These are phyloP conservation scores for Haplosporangium sp. DNA, from an alignment of 371 early-diverging fungal species.

Conservation along the genomic window DNA sequence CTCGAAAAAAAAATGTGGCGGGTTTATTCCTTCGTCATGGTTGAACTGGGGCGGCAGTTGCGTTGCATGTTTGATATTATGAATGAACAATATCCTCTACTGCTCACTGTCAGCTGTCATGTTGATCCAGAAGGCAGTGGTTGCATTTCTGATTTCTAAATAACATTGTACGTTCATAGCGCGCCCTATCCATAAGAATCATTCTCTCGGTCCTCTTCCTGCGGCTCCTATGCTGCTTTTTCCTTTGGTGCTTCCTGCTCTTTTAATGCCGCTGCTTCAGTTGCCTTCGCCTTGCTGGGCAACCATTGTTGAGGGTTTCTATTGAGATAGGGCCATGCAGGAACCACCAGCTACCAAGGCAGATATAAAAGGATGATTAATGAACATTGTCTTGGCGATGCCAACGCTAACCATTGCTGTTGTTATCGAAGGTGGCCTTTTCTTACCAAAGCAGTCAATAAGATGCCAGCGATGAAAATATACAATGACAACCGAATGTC, in stretches of 20 bases:
- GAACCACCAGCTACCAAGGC: constrained; percentile 32
- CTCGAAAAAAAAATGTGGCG: neutral
- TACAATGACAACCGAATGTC: constrained; percentile 40
- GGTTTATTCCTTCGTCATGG: too few species aligned
- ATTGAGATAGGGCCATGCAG: constrained; percentile 50
- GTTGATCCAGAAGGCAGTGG: too few species aligned
- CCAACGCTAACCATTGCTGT: too few species aligned
- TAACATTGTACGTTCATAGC: too few species aligned
- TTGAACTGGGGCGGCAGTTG: too few species aligned
- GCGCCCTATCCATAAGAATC: neutral
- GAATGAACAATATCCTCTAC: too few species aligned
- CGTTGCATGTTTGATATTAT: too few species aligned
- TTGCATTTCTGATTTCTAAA: too few species aligned
- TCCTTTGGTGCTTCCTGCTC: constrained; percentile 18
- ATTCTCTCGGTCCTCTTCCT: neutral
- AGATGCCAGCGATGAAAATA: constrained; percentile 41
- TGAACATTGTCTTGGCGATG: neutral
- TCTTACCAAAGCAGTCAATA: constrained; percentile 28
- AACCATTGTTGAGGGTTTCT: constrained; percentile 45
- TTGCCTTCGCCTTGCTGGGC: constrained; percentile 29
- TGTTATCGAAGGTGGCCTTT: too few species aligned
- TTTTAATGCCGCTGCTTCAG: constrained; percentile 7
- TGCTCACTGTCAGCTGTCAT: too few species aligned
- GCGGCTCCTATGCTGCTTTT: constrained; percentile 18
- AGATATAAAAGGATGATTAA: neutral